Evolutionary conservation across 2,329 filamentous ascomycete species (phyloP).

Genomic region (Phaeosphaeria sp.): DNA sequence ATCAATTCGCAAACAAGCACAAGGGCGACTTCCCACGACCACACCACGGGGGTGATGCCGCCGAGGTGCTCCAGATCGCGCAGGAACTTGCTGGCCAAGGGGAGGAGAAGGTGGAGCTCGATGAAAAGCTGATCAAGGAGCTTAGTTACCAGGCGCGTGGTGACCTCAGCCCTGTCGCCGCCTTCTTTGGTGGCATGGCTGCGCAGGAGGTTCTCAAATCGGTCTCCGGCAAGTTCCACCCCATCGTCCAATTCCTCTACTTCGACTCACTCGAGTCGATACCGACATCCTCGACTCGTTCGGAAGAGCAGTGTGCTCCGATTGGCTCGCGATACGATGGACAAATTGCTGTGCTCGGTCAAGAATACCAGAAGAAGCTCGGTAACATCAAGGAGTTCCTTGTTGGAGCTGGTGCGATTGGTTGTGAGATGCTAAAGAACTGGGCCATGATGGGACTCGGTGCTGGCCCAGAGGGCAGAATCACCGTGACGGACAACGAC

Average conservation of each 20-base stretch:
- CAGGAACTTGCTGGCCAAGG: conserved; percentile 71
- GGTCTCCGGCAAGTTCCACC: conserved; percentile 96
- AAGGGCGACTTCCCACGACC: conserved; percentile 76
- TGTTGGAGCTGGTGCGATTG: conserved; percentile 95
- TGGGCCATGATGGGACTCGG: conserved; percentile 99
- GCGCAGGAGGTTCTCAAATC: conserved; percentile 97
- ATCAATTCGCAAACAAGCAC: conserved; percentile 80
- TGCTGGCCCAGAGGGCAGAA: conserved; percentile 85
- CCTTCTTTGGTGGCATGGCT: conserved; percentile 91
- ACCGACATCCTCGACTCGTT: conserved; percentile 75
- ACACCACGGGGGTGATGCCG: conserved; percentile 84
- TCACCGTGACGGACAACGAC: conserved; percentile 96
- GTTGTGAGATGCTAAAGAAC: conserved; percentile 99
- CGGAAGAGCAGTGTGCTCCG: conserved; percentile 87
- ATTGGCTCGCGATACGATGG: conserved; percentile 89
- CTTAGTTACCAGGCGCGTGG: conserved; percentile 93
- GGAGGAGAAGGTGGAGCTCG: conserved; percentile 79
- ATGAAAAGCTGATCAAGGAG: conserved; percentile 92
- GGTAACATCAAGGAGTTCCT: conserved; percentile 90
- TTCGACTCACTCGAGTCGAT: conserved; percentile 98
- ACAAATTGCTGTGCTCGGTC: conserved; percentile 95
- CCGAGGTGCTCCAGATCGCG: conserved; percentile 76
- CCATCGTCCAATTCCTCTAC: conserved; percentile 95
- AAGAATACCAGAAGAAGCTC: conserved; percentile 92
- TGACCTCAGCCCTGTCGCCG: conserved; percentile 89